Base-by-base conservation (phyloP, 2,329 filamentous ascomycete genomes). In the Colletotrichum liriopes region DNA sequence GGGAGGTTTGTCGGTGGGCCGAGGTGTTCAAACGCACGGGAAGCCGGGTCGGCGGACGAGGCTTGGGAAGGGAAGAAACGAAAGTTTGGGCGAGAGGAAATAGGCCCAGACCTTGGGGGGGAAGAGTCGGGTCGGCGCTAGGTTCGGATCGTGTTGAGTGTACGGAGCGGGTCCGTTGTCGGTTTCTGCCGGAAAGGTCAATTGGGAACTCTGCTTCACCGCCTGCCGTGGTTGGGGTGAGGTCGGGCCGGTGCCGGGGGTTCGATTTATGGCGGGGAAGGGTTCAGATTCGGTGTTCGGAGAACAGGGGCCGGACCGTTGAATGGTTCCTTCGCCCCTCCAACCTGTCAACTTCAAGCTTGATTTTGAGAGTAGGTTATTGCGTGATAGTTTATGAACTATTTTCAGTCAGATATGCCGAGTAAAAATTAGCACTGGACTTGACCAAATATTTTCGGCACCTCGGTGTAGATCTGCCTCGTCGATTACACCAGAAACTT, bases 131-230 rank as follows among this genome's bases (percentile, higher is more conserved):
- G 41, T 52, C 68, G 68, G 56, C 64, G 56, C 64, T 23, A 61
- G 51, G 32, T 61, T 67, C 55, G 41, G 54, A 49, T 61, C 41
- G 26, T 52, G 65, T 16, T 37, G 18, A 59, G 32, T 37, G 55
- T 47, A 47, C 52, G 43, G 62, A 39, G 56, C 45, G 58, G 56
- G 65, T 67, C 59, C 49, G 23, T 41, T 20, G n/a, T 35, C 59
- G 64, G 49, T 51, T 71, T 71, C 68, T 71, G 68, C 68, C 68
- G 68, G 26, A 58, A 51, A 67, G 41, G 56, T 51, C 41, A 55
- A 41, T 60, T 45, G 45, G 63, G 47, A 8, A 14, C 6, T 12
- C 9, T 51, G 11, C 2, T 59, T 67, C 58, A 71, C 68, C 68
- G 68, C 68, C 64, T 71, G 51, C 47, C 55, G 26, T 20, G 43